Conservation (phyloP, 768 basidiomycete species). For the Lactarius hengduanensis region DNA sequence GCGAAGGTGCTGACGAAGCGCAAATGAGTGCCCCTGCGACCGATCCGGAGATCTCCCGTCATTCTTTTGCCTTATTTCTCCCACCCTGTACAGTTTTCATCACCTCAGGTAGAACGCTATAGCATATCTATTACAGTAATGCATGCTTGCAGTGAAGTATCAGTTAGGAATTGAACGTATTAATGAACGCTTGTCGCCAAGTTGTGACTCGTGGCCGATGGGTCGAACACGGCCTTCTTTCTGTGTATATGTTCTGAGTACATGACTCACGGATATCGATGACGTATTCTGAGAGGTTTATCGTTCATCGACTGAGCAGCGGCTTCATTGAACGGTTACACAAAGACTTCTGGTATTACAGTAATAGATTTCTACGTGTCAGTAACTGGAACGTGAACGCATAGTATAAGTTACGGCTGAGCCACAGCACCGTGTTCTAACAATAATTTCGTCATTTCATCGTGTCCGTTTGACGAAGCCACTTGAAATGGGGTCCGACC, state of each 20-base stretch:
- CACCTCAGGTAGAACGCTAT: background rate
- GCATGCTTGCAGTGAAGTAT: background rate
- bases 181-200: too few species aligned
- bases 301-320: too few species aligned
- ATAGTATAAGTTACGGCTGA: background rate
- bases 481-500: background rate
- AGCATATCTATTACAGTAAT: background rate
- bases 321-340: too few species aligned
- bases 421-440: background rate
- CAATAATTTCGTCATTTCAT: background rate
- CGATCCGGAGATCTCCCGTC: background rate
- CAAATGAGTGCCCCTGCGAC: constrained; percentile 35
- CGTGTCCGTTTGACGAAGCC: too few species aligned
- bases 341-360: background rate
- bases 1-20: constrained; percentile 65
- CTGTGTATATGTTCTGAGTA: too few species aligned
- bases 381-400: background rate
- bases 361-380: background rate
- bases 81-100: background rate
- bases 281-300: too few species aligned
- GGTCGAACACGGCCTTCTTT: too few species aligned
- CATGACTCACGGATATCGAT: too few species aligned
- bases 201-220: too few species aligned
- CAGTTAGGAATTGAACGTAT: too few species aligned
- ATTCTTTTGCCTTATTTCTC: background rate